phyloP scores from a whole-genome alignment of 306 rosid genomes.

The Potentilla sterilis region DNA sequence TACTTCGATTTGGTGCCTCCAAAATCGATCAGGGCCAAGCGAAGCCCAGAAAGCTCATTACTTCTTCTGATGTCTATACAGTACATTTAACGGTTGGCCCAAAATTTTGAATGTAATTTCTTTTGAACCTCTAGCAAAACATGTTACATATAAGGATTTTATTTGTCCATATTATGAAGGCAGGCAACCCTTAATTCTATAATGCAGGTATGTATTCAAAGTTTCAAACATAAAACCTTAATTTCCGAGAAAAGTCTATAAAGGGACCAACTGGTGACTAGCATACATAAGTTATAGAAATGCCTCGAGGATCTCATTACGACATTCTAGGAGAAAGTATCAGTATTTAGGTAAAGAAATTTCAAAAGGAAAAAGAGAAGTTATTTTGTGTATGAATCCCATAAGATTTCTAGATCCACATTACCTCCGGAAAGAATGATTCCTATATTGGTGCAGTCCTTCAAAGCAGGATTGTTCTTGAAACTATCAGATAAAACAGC shows the following conservation, averaged over 20 bases:
- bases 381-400: slow-evolving; percentile 61
- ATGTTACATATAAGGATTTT: background rate
- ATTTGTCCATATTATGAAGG: background rate
- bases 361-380: background rate
- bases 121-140: background rate
- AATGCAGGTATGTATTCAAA: background rate
- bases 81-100: background rate
- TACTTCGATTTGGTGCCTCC: background rate
- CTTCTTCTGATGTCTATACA: background rate
- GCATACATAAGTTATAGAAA: background rate
- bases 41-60: background rate
- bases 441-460: slow-evolving; percentile 68
- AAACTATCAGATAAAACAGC: slow-evolving; percentile 77
- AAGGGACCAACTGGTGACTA: background rate
- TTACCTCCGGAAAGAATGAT: slow-evolving; percentile 87
- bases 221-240: background rate
- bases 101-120: background rate
- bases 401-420: slow-evolving; percentile 64
- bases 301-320: background rate
- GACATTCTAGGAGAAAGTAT: background rate
- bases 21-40: background rate
- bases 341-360: slow-evolving; percentile 8
- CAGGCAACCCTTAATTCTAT: background rate
- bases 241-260: background rate
- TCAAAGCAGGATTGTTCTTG: slow-evolving; percentile 63